These are phyloP conservation scores for Colletotrichum sp. DNA, from an alignment of 2,329 filamentous ascomycete species.

Conservation along the genomic window DNA sequence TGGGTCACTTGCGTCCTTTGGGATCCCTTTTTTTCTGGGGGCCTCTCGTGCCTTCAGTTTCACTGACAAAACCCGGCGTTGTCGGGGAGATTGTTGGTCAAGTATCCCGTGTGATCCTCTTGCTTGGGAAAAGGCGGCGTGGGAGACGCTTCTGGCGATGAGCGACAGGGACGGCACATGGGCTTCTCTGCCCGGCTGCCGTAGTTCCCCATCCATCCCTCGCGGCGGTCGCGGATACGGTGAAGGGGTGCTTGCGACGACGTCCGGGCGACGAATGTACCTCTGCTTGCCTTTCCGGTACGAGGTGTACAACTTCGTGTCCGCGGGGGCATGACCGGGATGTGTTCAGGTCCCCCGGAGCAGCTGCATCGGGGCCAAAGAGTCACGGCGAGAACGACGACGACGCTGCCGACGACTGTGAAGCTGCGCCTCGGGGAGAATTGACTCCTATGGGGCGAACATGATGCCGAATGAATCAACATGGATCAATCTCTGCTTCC, in stretches of 20 bases:
- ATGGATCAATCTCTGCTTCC: not conserved
- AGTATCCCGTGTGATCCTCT: not conserved
- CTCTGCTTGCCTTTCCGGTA: not conserved
- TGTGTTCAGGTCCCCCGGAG: not conserved
- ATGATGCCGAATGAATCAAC: slow-evolving; percentile 4
- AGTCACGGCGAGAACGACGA: not conserved
- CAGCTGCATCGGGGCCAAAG: not conserved
- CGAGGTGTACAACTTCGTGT: not conserved
- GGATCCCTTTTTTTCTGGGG: not conserved
- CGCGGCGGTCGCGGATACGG: slow-evolving; percentile 15
- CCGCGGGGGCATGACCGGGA: not conserved
- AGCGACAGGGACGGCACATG: slow-evolving; percentile 21
- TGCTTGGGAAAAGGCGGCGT: not conserved
- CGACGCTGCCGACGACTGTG: slow-evolving; percentile 7
- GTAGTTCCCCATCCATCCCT: not conserved
- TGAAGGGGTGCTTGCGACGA: not conserved
- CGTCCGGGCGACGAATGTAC: not conserved
- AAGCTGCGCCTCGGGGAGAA: not conserved
- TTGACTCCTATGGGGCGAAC: not conserved
- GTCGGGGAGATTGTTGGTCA: not conserved
- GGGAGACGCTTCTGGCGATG: slow-evolving; percentile 8
- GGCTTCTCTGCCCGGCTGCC: not conserved
- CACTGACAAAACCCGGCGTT: slow-evolving; percentile 8
- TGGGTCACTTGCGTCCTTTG: not conserved
- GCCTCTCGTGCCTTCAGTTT: not conserved